Evolutionary conservation across 148 eudicot species (phyloP).

Genomic region (Rhododendron henanense): DNA sequence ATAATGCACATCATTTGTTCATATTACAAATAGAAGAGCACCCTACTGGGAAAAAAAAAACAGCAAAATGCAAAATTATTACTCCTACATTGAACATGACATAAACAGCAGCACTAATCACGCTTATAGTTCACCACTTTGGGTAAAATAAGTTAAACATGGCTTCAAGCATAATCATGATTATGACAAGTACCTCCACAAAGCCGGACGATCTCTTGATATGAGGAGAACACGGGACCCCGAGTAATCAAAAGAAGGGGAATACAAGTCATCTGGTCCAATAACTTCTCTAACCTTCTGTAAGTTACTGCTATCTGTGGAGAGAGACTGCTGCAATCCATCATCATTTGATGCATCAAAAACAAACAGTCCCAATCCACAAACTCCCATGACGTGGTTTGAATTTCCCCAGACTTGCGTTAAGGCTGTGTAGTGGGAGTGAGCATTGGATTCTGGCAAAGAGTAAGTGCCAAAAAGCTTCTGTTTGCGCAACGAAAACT

Average conservation of each 20-base stretch:
- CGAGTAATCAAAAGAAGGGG: slow-evolving; percentile 71
- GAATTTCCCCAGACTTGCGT: slow-evolving; percentile 97
- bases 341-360: slow-evolving; percentile 60
- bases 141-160: background rate
- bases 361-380: slow-evolving; percentile 69
- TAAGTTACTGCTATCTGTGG: slow-evolving; percentile 24
- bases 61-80: background rate
- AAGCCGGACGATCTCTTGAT: slow-evolving; percentile 91
- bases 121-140: background rate
- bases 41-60: background rate
- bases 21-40: background rate
- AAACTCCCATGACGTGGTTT: slow-evolving; percentile 69
- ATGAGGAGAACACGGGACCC: slow-evolving; percentile 67
- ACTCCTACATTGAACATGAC: background rate
- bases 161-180: too few species aligned
- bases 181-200: slow-evolving; percentile 36
- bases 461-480: slow-evolving; percentile 54
- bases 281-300: slow-evolving; percentile 23
- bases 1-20: background rate
- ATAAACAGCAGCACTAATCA: background rate
- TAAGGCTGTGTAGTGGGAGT: slow-evolving; percentile 46
- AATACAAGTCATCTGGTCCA: too few species aligned
- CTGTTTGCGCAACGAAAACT: slow-evolving; percentile 69
- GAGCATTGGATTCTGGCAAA: slow-evolving; percentile 73
- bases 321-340: slow-evolving; percentile 35